Evolutionary conservation across 164 flowering plant species (phyloP).

Genomic region (Magnolia officinalis): DNA sequence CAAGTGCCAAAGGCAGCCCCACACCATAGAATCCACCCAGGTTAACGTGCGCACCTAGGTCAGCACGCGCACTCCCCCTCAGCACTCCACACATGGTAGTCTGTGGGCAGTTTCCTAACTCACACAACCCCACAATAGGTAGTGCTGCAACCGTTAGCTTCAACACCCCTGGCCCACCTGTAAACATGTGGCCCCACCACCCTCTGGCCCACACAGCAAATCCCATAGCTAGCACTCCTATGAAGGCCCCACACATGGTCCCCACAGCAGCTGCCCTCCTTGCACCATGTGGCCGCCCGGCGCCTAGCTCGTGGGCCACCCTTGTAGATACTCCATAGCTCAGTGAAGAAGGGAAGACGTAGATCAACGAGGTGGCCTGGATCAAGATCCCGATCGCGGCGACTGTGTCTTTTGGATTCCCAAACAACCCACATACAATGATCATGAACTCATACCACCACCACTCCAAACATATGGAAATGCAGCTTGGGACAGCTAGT

Average conservation of each 20-base stretch:
- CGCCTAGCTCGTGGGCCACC: conserved; percentile 18
- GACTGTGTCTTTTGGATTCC: conserved; percentile 19
- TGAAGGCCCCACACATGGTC: neutral
- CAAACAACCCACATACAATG: conserved; percentile 22
- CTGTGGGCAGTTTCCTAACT: conserved; percentile 28
- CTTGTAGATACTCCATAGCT: conserved; percentile 21
- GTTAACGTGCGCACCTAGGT: conserved; percentile 20
- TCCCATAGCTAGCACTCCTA: conserved; percentile 11
- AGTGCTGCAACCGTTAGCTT: conserved; percentile 13
- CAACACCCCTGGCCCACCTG: conserved; percentile 11
- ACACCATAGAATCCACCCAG: conserved; percentile 11
- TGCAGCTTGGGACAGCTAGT: conserved; percentile 29
- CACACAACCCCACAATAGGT: conserved; percentile 24
- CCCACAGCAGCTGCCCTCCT: conserved; percentile 8
- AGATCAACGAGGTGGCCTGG: conserved; percentile 13
- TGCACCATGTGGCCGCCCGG: neutral
- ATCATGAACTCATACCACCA: conserved; percentile 35
- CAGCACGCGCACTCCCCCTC: conserved; percentile 22
- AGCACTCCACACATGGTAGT: conserved; percentile 24
- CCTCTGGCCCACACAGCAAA: conserved; percentile 17
- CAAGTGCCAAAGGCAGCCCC: conserved; percentile 22
- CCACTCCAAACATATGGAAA: conserved; percentile 32
- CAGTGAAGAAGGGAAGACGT: conserved; percentile 13
- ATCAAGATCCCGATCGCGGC: conserved; percentile 27
- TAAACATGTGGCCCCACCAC: conserved; percentile 22